Base-by-base conservation (phyloP, 257 asterid species). In the Gentiana macrophylla region DNA sequence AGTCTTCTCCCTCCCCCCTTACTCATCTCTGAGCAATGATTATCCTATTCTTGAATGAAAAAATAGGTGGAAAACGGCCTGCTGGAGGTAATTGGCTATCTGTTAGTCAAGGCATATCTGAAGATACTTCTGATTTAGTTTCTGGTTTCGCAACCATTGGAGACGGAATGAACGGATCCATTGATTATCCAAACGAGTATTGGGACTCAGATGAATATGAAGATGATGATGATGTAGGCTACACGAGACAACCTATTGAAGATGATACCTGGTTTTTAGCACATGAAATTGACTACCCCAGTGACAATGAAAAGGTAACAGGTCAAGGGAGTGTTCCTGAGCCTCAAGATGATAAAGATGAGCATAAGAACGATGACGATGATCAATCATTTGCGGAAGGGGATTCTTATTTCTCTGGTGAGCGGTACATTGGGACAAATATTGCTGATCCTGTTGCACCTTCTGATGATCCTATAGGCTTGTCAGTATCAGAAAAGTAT, bases 121-220 rank as follows among this genome's bases (percentile, higher is more conserved):
- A 91, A 74, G 98, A 87, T 74, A 79, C 91, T 44, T 86, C 96
- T 70, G 97, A 86, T 77, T 77, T 90, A 35, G 96, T 90, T 63
- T 90, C 96, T 65, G 95, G 96, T 80, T 87, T 91, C 74, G 96
- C 96, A 65, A 87, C 92, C 59, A 71, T 92, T 49, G 99, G 99
- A 61, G 91, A 90, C 71, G 94, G 94, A 60, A 69, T 89, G 72
- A 86, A 88, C 73, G 96, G 87, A 72, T 74, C 89, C 66, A 70
- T 84, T 60, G 96, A 87, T 74, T 91, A 82, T 67, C n/a, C 89
- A 15, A 91, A 87, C 55, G n/a, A 87, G 65, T 84, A 83, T 63
- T 91, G 95, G 98, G 98, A 91, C 67, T 91, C 98, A 8, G 98
- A 91, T 67, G 96, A 91, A 69, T 91, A 87, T 60, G 96, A 84